phyloP scores from a whole-genome alignment of 179 eudicot genomes.

The Vitellaria paradoxa region DNA sequence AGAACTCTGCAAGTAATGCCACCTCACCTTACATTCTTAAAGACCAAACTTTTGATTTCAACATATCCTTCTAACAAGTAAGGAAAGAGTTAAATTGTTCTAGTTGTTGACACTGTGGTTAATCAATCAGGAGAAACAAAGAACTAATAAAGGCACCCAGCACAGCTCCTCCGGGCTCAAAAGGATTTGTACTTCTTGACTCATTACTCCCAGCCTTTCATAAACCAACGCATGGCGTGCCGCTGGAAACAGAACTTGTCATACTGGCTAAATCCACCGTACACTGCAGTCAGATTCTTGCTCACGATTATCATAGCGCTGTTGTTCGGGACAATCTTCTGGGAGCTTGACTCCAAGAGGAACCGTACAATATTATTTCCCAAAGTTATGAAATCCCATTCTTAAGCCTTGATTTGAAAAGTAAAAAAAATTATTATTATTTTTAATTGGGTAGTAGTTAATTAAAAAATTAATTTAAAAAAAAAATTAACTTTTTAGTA shows the following conservation, averaged over 20 bases:
- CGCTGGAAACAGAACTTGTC: conserved; percentile 88
- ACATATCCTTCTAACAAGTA: no score
- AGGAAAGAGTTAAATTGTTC: no score
- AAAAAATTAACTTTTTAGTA: no score
- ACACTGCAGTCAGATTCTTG: conserved; percentile 72
- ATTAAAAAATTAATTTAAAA: no score
- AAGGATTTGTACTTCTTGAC: conserved; percentile 66
- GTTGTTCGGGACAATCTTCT: conserved; percentile 74
- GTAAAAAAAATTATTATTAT: no score
- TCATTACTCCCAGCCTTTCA: conserved; percentile 57
- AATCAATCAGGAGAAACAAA: conserved; percentile 83
- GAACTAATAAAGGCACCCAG: conserved; percentile 60
- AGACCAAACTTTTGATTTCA: no score
- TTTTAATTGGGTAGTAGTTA: no score
- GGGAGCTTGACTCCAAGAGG: conserved; percentile 63
- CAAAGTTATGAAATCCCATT: background rate
- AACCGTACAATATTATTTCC: conserved; percentile 37
- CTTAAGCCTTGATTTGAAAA: no score
- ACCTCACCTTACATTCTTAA: no score
- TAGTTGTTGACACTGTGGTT: no score
- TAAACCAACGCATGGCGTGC: conserved; percentile 69
- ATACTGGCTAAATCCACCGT: conserved; percentile 81
- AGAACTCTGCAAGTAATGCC: conserved; percentile 19
- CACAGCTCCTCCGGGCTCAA: conserved; percentile 63
- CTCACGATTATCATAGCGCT: conserved; percentile 59